These are phyloP conservation scores for Vitis rupestris DNA, from an alignment of 164 flowering plant species.

Conservation along the genomic window DNA sequence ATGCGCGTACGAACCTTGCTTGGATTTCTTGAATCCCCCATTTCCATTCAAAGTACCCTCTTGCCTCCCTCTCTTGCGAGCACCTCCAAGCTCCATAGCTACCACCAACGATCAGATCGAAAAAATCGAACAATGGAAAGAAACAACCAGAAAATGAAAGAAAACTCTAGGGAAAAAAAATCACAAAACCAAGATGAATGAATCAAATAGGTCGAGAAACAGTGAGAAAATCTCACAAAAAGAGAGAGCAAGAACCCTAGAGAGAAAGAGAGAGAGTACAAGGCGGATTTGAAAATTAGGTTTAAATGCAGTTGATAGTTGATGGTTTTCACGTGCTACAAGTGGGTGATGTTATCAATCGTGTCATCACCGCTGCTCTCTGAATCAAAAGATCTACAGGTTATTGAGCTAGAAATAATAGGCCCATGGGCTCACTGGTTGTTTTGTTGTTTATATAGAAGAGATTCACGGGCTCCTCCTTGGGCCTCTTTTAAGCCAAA, in stretches of 20 bases:
- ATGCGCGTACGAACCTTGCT: constrained; percentile 28
- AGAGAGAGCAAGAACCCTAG: neutral
- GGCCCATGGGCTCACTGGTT: no score
- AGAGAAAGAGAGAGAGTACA: neutral
- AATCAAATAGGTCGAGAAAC: neutral
- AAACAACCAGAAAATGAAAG: neutral
- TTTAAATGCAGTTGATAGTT: constrained; percentile 10
- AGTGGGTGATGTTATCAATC: neutral
- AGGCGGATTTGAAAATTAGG: constrained; percentile 13
- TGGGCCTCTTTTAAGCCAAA: no score
- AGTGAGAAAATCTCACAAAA: neutral
- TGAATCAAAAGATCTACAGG: no score
- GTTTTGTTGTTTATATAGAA: no score
- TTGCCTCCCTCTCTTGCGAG: constrained; percentile 40
- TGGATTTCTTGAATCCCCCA: constrained; percentile 47
- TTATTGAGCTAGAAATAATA: no score
- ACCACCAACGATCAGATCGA: neutral
- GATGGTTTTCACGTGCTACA: no score
- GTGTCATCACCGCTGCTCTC: no score
- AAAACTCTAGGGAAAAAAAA: constrained; percentile 12
- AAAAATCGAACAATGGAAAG: neutral
- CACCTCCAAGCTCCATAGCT: constrained; percentile 40
- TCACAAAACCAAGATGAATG: neutral
- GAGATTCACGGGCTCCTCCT: no score
- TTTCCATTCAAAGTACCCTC: constrained; percentile 50